Conservation (phyloP, 2,329 filamentous ascomycete genomes). For the Trichoderma atroviride region DNA sequence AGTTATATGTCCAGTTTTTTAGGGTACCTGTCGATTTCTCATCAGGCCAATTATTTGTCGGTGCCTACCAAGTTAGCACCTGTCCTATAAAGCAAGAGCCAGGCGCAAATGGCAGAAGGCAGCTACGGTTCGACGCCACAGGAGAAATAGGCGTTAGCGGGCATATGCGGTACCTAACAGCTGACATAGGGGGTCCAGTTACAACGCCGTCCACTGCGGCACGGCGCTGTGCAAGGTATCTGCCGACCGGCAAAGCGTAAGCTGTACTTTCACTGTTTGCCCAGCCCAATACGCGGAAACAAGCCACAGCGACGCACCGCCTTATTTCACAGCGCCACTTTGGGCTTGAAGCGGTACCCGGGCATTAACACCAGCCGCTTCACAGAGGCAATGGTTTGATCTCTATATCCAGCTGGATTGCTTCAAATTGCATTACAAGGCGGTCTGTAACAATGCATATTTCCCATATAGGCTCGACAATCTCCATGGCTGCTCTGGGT, state of each 20-base stretch:
- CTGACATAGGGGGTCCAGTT: neutral
- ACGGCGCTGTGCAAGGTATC: neutral
- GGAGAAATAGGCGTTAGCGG: neutral
- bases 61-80: neutral
- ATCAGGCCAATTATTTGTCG: constrained; percentile 6
- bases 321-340: neutral
- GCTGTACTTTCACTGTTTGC: neutral
- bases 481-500: neutral
- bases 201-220: neutral
- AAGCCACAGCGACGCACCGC: neutral
- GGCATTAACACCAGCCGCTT: too few species aligned
- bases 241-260: neutral
- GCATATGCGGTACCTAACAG: neutral
- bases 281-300: neutral
- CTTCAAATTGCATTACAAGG: neutral
- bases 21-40: neutral
- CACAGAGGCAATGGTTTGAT: neutral
- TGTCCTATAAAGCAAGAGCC: neutral
- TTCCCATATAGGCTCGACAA: neutral
- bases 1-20: neutral
- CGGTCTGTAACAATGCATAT: neutral
- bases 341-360: neutral
- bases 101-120: neutral
- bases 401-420: neutral
- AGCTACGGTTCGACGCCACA: neutral